Evolutionary conservation across 768 basidiomycete species (phyloP).

Genomic region (Russula dissimulans): DNA sequence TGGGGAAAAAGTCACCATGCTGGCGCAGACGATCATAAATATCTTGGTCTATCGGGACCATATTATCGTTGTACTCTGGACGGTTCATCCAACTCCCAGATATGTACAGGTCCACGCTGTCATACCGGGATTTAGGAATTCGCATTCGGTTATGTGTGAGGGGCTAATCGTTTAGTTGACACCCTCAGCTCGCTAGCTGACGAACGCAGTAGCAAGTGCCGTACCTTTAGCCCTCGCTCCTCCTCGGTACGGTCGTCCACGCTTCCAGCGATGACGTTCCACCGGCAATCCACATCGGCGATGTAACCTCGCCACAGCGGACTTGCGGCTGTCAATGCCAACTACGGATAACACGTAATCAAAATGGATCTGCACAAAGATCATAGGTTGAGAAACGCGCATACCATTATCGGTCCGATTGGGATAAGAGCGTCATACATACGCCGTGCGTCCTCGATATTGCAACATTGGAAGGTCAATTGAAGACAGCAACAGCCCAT

Average conservation of each 20-base stretch:
- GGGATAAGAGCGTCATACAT: slow-evolving; percentile 97
- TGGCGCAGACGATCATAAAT: slow-evolving; percentile 65
- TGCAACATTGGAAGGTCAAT: slow-evolving; percentile 95
- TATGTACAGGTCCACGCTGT: slow-evolving; percentile 90
- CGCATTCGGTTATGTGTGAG: slow-evolving; percentile 60
- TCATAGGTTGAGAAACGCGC: slow-evolving; percentile 15
- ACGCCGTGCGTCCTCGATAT: slow-evolving; percentile 81
- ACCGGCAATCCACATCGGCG: slow-evolving; percentile 94
- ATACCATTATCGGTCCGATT: slow-evolving; percentile 88
- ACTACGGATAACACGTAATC: slow-evolving; percentile 34
- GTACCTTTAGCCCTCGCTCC: slow-evolving; percentile 81
- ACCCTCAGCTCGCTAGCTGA: slow-evolving; percentile 2
- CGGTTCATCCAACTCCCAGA: slow-evolving; percentile 81
- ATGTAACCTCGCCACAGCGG: slow-evolving; percentile 93
- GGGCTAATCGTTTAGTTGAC: slow-evolving; percentile 41
- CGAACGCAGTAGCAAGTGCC: slow-evolving; percentile 6
- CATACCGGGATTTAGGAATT: slow-evolving; percentile 97
- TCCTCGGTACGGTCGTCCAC: slow-evolving; percentile 96
- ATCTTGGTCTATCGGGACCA: slow-evolving; percentile 65
- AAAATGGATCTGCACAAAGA: not conserved
- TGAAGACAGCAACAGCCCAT: slow-evolving; percentile 99
- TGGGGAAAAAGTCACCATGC: slow-evolving; percentile 49
- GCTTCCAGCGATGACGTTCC: slow-evolving; percentile 98
- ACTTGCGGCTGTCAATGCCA: slow-evolving; percentile 90
- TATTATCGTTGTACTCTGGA: slow-evolving; percentile 88